Evolutionary conservation across 2,329 filamentous ascomycete genomes (phyloP), one percentile per base, ranked within the genome.

Genomic region (Penicillium sp.): DNA sequence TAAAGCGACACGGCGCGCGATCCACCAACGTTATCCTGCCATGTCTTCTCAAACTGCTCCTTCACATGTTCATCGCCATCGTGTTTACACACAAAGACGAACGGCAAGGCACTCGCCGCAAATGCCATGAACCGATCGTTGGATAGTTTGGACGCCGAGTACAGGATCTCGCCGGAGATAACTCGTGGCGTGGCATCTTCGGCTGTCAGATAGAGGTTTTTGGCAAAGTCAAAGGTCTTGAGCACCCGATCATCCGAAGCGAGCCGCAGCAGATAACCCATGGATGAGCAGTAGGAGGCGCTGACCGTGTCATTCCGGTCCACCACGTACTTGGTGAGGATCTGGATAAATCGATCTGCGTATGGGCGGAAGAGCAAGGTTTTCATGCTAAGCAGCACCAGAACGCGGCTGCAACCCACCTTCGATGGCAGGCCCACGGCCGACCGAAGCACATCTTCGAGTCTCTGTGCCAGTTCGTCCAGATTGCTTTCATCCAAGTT

Each of bases 271-370:
- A 97, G 80, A 69, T 97, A 97, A 0, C 93, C 94, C 23, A 91
- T 84, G 3, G 92, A 87, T 50, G 86, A 86, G 21, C 92, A 93
- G 70, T 97, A 99, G 2, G 89, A 89, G 58, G 89, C 88, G 67
- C 89, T 92, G 54, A 97, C 92, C 18, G 95, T 94, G 64, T 97
- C 91, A 67, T 99, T 99, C 60, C 89, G 87, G 70, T 99, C 94
- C 47, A 96, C 82, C 1, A 92, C 84, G 55, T 92, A 85, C 71
- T 90, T 93, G 65, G 91, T 85, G 60, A 96, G 82, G 10, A 91
- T 71, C 60, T 86, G 87, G 48, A 97, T 78, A 65, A 97, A 91
- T 9, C 82, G 79, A 59, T 89, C 84, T 13, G 90, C 87, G 65
- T 92, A 86, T 0, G 89, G 86, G 37, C 82, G 83, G 71, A 97